phyloP scores from a whole-genome alignment of 768 basidiomycete species.

The Leccinellum albellum region DNA sequence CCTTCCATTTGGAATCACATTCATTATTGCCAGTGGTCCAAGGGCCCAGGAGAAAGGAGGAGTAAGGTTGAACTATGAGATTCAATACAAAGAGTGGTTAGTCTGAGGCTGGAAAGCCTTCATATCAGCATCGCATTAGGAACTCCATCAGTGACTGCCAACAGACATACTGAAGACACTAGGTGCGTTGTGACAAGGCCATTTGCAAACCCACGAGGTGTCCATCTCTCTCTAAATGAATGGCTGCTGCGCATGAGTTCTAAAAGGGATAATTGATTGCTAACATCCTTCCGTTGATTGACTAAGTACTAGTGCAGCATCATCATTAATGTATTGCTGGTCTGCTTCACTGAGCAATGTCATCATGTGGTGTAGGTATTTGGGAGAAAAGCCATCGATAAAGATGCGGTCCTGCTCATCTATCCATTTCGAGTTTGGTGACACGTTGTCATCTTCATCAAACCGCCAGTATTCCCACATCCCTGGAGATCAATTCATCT shows the following conservation, averaged over 20 bases:
- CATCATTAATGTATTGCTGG: conserved; percentile 45
- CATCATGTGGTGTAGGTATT: conserved; percentile 56
- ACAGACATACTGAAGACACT: conserved; percentile 19
- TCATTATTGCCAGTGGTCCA: conserved; percentile 34
- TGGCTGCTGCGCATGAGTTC: conserved; percentile 29
- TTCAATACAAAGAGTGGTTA: conserved; percentile 52
- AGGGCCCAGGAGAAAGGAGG: conserved; percentile 35
- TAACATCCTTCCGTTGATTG: conserved; percentile 50
- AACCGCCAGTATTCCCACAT: conserved; percentile 64
- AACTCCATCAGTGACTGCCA: conserved; percentile 39
- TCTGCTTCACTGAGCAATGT: conserved; percentile 56
- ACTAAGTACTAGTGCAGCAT: conserved; percentile 45
- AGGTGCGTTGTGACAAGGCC: conserved; percentile 24
- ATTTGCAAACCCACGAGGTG: conserved; percentile 21
- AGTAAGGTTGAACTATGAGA: conserved; percentile 40
- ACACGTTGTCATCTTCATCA: conserved; percentile 59
- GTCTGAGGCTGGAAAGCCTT: conserved; percentile 58
- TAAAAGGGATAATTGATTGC: conserved; percentile 48
- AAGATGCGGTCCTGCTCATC: conserved; percentile 68
- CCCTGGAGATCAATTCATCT: conserved; percentile 40
- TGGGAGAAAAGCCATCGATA: conserved; percentile 66
- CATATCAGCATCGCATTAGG: conserved; percentile 55
- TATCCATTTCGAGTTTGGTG: conserved; percentile 51
- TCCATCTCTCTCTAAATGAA: too few species aligned
- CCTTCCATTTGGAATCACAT: conserved; percentile 33